Conservation (phyloP, 2,329 filamentous ascomycete genomes). For the Ophiostoma populinum region DNA sequence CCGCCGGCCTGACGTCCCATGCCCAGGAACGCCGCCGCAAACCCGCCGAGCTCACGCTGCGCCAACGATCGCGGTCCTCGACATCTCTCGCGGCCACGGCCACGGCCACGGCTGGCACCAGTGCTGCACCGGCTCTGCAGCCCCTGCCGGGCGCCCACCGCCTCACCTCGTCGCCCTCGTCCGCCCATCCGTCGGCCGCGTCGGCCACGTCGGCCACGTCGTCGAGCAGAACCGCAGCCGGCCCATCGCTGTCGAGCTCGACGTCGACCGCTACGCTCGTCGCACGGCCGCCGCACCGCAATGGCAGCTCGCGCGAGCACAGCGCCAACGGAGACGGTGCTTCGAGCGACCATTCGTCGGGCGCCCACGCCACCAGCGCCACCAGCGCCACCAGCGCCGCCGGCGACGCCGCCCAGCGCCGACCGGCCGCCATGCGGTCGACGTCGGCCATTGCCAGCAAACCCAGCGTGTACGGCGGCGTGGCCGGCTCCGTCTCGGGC, state of each 20-base stretch:
- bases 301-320: conserved; percentile 13
- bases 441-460: conserved; percentile 32
- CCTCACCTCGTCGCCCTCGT: conserved; percentile 13
- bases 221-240: background rate
- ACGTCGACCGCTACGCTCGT: conserved; percentile 3
- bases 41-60: conserved; percentile 33
- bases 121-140: conserved; percentile 10
- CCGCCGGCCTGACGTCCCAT: conserved; percentile 42
- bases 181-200: conserved; percentile 4
- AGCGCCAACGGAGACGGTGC: conserved; percentile 9
- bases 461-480: conserved; percentile 11
- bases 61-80: conserved; percentile 36
- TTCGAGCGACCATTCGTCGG: conserved; percentile 4
- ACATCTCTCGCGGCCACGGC: conserved; percentile 15
- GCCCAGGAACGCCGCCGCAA: conserved; percentile 34
- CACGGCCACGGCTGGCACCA: background rate
- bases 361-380: too few relatives aligned
- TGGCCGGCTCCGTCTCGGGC: background rate
- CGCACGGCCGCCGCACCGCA: conserved; percentile 11
- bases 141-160: conserved; percentile 9
- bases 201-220: background rate
- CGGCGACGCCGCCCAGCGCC: conserved; percentile 17
- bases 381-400: conserved; percentile 11
- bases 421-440: conserved; percentile 30
- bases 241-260: background rate